phyloP scores from a whole-genome alignment of 2,329 filamentous ascomycete species.

The Diplodia mutila region DNA sequence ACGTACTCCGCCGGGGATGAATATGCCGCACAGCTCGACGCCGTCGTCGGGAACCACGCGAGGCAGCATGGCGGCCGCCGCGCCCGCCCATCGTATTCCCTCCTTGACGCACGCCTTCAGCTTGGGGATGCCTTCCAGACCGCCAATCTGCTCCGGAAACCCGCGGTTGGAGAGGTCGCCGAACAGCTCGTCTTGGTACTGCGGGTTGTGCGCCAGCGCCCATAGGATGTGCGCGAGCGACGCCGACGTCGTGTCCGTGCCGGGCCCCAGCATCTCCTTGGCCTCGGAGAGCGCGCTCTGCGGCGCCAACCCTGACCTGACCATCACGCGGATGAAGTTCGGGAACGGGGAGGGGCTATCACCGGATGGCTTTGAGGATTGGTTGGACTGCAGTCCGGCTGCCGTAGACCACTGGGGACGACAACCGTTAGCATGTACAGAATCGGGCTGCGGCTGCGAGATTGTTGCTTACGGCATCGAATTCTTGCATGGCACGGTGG shows the following conservation, averaged over 20 bases:
- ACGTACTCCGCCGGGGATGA: conserved; percentile 3
- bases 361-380: neutral
- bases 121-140: neutral
- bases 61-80: conserved; percentile 8
- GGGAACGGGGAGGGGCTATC: neutral
- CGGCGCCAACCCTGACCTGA: neutral
- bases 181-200: conserved; percentile 1
- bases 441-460: neutral
- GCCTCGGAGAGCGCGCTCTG: neutral
- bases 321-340: conserved; percentile 6
- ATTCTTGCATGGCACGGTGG: neutral
- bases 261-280: conserved; percentile 9
- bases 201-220: conserved; percentile 5
- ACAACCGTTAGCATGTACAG: neutral
- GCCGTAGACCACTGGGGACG: neutral
- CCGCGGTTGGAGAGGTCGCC: neutral
- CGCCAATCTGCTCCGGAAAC: neutral
- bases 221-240: conserved; percentile 7
- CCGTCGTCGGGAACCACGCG: neutral
- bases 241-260: conserved; percentile 2
- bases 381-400: neutral
- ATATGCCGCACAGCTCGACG: neutral
- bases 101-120: conserved; percentile 14
- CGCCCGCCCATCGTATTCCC: neutral
- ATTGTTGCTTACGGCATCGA: neutral